Evolutionary conservation across 1,284 basidiomycete species (phyloP).

Genomic region (Anthracocystis panici-leucophaei): DNA sequence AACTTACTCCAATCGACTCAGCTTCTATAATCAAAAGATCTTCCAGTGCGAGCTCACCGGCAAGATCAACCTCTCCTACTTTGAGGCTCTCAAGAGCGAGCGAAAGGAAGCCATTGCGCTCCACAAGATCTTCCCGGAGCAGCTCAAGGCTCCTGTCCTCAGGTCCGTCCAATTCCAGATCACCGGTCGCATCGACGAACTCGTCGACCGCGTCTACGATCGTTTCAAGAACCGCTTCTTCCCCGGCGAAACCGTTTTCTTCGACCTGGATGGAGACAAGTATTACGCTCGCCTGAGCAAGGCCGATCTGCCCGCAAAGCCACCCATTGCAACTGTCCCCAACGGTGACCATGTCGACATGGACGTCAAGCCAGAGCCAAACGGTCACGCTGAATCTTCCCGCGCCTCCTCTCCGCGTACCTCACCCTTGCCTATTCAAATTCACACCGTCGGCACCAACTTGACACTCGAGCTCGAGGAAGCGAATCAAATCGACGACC

Average conservation of each 20-base stretch:
- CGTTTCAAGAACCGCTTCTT: constrained; percentile 96
- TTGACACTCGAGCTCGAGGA: constrained; percentile 81
- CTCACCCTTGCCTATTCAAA: constrained; percentile 12
- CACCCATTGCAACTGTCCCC: background rate
- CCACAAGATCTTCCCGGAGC: constrained; percentile 89
- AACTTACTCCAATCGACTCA: constrained; percentile 86
- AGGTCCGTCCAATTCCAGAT: constrained; percentile 90
- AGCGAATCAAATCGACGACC: constrained; percentile 80
- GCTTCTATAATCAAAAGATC: constrained; percentile 90
- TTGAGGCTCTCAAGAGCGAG: constrained; percentile 91
- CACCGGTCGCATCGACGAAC: constrained; percentile 90
- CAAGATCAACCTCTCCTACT: constrained; percentile 91
- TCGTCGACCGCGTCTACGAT: constrained; percentile 93
- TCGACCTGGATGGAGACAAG: constrained; percentile 71
- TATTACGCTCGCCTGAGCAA: constrained; percentile 81
- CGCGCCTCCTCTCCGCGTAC: constrained; percentile 10
- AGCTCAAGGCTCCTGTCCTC: constrained; percentile 89
- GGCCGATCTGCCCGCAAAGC: constrained; percentile 76
- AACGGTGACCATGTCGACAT: constrained; percentile 16
- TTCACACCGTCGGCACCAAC: constrained; percentile 82
- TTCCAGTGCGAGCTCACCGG: constrained; percentile 96
- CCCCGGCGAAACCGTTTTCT: constrained; percentile 76
- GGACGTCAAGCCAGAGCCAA: constrained; percentile 26
- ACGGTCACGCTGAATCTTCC: constrained; percentile 36
- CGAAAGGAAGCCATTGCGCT: constrained; percentile 86